A percentile compares a stretch with the other conserved stretches of the same genome.
Evolutionary conservation across 441 rosid genomes (phyloP).

Genomic region (Brassica hybrid): DNA sequence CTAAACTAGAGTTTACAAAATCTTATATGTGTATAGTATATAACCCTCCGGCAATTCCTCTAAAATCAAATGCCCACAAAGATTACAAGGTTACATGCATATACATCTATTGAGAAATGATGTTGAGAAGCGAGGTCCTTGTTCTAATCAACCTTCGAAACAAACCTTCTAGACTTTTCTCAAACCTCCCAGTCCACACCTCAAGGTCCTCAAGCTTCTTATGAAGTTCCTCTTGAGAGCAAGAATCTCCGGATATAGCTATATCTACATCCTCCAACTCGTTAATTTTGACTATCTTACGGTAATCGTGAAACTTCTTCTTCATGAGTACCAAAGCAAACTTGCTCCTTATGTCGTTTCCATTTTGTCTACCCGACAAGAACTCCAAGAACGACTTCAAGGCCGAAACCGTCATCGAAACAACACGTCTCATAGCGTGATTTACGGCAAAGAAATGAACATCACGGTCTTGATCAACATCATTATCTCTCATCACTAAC

Average conservation of each 20-base stretch:
- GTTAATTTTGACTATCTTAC: conserved; percentile 50
- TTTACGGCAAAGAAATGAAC: conserved; percentile 51
- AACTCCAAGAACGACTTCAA: conserved; percentile 55
- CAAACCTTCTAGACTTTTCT: conserved; percentile 56
- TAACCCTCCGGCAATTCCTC: conserved; percentile 42
- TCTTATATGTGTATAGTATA: conserved; percentile 8
- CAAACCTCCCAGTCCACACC: conserved; percentile 49
- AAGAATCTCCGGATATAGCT: conserved; percentile 43
- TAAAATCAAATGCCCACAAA: conserved; percentile 48
- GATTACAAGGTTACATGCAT: conserved; percentile 12
- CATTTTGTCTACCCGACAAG: conserved; percentile 46
- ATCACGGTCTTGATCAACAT: conserved; percentile 50
- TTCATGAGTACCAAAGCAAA: conserved; percentile 57
- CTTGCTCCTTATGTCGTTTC: conserved; percentile 39
- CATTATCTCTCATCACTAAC: conserved; percentile 23
- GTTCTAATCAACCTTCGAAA: conserved; percentile 66
- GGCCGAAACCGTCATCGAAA: conserved; percentile 37
- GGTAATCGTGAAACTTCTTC: conserved; percentile 47
- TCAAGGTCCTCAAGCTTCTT: conserved; percentile 55
- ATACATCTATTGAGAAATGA: conserved; percentile 54
- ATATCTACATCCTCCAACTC: conserved; percentile 52
- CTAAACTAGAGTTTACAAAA: conserved; percentile 24
- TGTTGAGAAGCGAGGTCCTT: conserved; percentile 68
- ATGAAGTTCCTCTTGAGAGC: conserved; percentile 35
- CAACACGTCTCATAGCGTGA: conserved; percentile 54